A percentile compares a stretch with the other conserved stretches of the same genome.
Evolutionary conservation across 2,329 filamentous ascomycete genomes (phyloP).

Genomic region (Penicillium sp.): DNA sequence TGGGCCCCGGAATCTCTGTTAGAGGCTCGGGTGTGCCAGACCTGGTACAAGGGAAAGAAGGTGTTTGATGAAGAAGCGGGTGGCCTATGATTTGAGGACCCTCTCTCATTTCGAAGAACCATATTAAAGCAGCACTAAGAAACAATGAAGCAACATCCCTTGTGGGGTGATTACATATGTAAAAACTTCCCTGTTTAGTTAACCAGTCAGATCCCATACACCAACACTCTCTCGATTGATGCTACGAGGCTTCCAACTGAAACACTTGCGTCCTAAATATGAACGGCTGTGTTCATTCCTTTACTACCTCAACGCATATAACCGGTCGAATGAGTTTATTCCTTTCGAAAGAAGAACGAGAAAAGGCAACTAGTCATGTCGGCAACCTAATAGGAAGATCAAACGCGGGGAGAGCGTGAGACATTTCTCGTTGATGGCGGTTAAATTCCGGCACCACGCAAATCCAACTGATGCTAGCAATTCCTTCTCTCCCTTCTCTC

Average conservation of each 20-base stretch:
- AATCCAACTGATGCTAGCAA: not conserved
- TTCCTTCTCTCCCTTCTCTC: not conserved
- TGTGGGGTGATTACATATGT: not conserved
- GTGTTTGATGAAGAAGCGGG: not conserved
- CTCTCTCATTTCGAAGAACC: not conserved
- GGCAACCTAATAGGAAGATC: not conserved
- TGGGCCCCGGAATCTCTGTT: constrained; percentile 40
- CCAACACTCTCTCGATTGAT: not conserved
- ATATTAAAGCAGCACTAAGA: not conserved
- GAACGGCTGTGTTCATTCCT: not conserved
- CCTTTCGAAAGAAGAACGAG: no score
- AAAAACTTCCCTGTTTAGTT: not conserved
- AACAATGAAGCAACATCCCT: no score
- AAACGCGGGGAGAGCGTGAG: not conserved
- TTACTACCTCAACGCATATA: not conserved
- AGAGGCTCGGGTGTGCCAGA: constrained; percentile 40
- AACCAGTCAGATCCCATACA: not conserved
- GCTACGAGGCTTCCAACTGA: not conserved
- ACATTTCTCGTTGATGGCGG: no score
- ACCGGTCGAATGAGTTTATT: not conserved
- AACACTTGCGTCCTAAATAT: not conserved
- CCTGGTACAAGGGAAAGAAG: constrained; percentile 42
- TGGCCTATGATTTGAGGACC: not conserved
- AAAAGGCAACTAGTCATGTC: not conserved
- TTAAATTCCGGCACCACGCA: no score